Base-by-base conservation (phyloP, 208 protist species). In the Trypanosomatidae sp. region DNA sequence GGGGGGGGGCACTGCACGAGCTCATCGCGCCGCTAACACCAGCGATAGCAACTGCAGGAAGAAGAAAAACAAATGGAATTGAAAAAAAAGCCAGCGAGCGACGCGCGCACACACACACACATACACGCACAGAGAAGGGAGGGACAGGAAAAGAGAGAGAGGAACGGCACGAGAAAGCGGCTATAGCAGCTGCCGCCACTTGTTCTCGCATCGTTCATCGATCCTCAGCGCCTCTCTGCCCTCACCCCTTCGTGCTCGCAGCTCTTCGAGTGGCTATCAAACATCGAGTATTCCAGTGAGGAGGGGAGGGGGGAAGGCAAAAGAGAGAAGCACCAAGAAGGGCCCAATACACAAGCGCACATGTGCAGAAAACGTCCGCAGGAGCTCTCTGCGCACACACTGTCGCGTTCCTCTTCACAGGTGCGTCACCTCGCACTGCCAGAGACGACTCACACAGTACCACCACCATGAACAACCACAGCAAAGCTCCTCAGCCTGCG, bases 271-370 rank as follows among this genome's bases (percentile, higher is more conserved):
- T 65, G 39, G 46, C 43, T 68, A 68, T 41, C 6, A n/a, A 52
- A 67, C 36, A 67, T 67, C n/a, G 44, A 67, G 36, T 65, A 59
- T 67, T 66, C 52, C 58, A 55, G 17, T 49, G 25, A 25, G 36
- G 33, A 67, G 9, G 49, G 46, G 28, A 59, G 28, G 25, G 33
- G 30, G 36, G 33, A 17, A 41, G 47, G 60, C 4, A 66, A 52
- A 66, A 53, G 3, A 59, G 6, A 47, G 62, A 12, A 50, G 43
- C 36, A 66, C 5, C 41, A 10, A 47, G 58, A 17, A 36, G 17
- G 58, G 58, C 25, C n/a, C 7, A 56, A 30, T 12, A 30, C 25
- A 60, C 3, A 0, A 6, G 19, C 13, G 36, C 58, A 62, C 30
- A 9, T 15, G 15, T 12, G 22, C 58, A 39, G 30, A 43, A 62